Evolutionary conservation across 1,284 basidiomycete species (phyloP), one percentile per base, ranked within the genome.

Genomic region (Porphyrellus sp.): DNA sequence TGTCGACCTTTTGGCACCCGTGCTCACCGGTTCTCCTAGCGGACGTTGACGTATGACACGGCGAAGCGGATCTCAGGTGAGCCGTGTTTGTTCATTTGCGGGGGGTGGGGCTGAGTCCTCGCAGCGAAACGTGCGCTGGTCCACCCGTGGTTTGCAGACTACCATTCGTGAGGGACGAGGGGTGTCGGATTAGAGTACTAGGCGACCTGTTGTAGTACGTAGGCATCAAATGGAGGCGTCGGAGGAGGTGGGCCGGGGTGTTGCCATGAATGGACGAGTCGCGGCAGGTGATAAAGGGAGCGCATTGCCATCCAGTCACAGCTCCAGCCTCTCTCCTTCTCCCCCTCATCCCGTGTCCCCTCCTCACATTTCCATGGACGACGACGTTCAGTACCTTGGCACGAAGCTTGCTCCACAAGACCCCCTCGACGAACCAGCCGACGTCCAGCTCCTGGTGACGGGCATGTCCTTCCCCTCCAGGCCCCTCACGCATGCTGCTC

Each of bases 31-130:
- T 42, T 11, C 41, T 13, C 23, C 18, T 62, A 91, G 86, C 81
- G 81, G 63, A 91, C 90, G 63, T 77, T 98, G 58, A 85, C 87
- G 8, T 99, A 97, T 69, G 95, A 99, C 71, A 93, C 93, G 0
- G 87, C 94, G 30, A 91, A 91, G 69, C 86, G 96, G 51, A 94
- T 98, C 67, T 95, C 94, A 49, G 91, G 91, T 91, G 63, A 61
- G 81, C 44, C 42, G 21, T 21, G 2, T 47, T 16, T 45, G 24
- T 35, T 21, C n/a, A n/a, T n/a, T n/a, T 23, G 41, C 38, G 28
- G 46, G 46, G 41, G 46, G 56, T 55, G 45, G 16, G 46, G 28
- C 53, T 61, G 51, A 57, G 48, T 55, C 46, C 37, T 38, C 52
- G 3, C 56, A 89, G 92, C 93, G 40, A 96, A 95, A 77, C 86